These are phyloP conservation scores for Silene coronaria DNA, from an alignment of 179 eudicot species.

Conservation along the genomic window DNA sequence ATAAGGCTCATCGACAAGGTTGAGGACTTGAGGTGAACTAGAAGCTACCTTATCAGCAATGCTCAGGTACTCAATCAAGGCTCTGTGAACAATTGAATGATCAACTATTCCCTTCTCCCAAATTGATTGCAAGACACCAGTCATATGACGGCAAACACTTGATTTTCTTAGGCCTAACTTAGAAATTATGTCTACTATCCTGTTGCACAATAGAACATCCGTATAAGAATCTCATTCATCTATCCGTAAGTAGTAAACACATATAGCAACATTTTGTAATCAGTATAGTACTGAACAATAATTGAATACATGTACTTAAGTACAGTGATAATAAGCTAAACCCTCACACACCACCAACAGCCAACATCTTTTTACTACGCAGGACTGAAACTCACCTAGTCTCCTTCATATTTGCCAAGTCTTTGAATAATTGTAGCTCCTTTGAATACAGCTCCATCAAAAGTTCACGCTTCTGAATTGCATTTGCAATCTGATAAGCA, in stretches of 20 bases:
- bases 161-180: constrained; percentile 64
- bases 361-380: background rate
- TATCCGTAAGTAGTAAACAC: background rate
- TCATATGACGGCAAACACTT: constrained; percentile 75
- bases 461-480: constrained; percentile 71
- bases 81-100: constrained; percentile 84
- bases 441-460: constrained; percentile 85
- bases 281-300: background rate
- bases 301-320: background rate
- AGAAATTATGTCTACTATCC: constrained; percentile 73
- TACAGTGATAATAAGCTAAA: background rate
- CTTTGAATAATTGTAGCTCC: constrained; percentile 90
- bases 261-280: background rate
- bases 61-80: constrained; percentile 67
- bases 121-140: constrained; percentile 63
- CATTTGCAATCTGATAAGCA: constrained; percentile 69
- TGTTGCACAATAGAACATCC: constrained; percentile 25
- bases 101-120: constrained; percentile 93
- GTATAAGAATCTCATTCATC: background rate
- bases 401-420: constrained; percentile 62
- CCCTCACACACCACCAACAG: background rate
- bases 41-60: constrained; percentile 74
- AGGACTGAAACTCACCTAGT: constrained; percentile 44
- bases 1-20: background rate
- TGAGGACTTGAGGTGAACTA: background rate